Base-by-base conservation (phyloP, 495 filamentous ascomycete genomes). In the Umbilicaria muhlenbergii region DNA sequence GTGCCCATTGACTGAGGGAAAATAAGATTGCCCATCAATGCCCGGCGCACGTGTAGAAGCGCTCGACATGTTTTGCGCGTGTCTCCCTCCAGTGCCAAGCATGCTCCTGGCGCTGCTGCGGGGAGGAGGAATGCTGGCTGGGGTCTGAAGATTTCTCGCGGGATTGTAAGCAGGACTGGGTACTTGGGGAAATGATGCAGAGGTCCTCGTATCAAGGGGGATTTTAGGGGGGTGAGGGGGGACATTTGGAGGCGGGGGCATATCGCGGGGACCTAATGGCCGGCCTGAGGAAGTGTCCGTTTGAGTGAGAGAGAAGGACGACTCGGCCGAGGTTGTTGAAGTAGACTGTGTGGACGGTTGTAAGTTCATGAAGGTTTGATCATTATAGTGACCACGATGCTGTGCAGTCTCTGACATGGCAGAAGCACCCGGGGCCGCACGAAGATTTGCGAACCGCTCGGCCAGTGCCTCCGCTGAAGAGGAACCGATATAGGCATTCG, bases 161-260 rank as follows among this genome's bases (percentile, higher is more conserved):
- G 88, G 88, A 51, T 79, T 89, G 51, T 95, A 95, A 10, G 89
- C 78, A 11, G 86, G 85, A 54, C 80, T 85, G 13, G 88, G 88
- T 11, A 81, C 64, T 56, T 79, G 77, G 17, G 88, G 88, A 51
- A 95, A 67, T 3, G 70, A 64, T n/a, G 58, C 56, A 13, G 66
- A 59, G 15, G 70, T 42, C 19, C 56, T 45, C 18, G 63, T 69
- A 44, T 74, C 65, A 3, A 84, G 52, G 13, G 72, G 70, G 8
- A 77, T 52, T 39, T 78, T 75, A 1, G 67, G 68, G 14, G 75
- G 74, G 17, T 66, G 51, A n/a, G 58, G 62, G 15, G 71, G 70
- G 11, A 52, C 57, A 15, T 44, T 46, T 15, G 61, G 49, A 31
- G 60, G 54, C 28, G 65, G 60, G 21, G 69, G 77, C 65, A 81